Evolutionary conservation across 345 rosid species (phyloP).

Genomic region (Abelmoschus esculentus): DNA sequence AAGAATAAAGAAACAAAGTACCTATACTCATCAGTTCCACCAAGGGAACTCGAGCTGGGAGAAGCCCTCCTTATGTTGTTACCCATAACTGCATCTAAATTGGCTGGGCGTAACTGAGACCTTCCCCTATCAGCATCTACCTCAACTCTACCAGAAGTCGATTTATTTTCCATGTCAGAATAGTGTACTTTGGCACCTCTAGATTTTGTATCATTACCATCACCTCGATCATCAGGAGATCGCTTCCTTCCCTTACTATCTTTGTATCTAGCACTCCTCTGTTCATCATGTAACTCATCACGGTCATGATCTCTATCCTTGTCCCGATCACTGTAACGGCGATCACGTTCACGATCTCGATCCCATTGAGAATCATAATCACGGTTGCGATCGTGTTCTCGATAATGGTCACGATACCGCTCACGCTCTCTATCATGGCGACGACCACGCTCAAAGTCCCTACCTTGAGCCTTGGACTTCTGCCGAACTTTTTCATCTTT

Average conservation of each 20-base stretch:
- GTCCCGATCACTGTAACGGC: constrained; percentile 12
- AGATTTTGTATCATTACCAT: constrained; percentile 40
- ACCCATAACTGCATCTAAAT: constrained; percentile 25
- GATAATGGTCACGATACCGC: background rate
- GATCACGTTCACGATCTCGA: constrained; percentile 19
- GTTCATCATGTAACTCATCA: constrained; percentile 47
- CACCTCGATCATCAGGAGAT: constrained; percentile 65
- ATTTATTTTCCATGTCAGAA: constrained; percentile 41
- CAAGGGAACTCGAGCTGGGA: constrained; percentile 49
- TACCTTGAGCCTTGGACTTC: constrained; percentile 49
- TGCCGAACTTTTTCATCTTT: constrained; percentile 39
- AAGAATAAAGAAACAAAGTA: constrained; percentile 16
- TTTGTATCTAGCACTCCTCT: constrained; percentile 35
- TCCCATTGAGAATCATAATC: constrained; percentile 24
- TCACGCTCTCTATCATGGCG: constrained; percentile 34
- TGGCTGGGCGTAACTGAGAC: constrained; percentile 53
- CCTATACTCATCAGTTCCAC: constrained; percentile 64
- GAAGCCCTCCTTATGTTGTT: constrained; percentile 39
- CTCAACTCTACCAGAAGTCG: constrained; percentile 44
- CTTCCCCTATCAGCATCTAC: constrained; percentile 57
- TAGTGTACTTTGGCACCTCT: constrained; percentile 22
- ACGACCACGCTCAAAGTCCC: constrained; percentile 37
- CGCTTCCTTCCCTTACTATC: constrained; percentile 62
- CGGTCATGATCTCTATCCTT: constrained; percentile 26
- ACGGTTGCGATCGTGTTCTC: background rate